A percentile compares a stretch with the other conserved stretches of the same genome.
Evolutionary conservation across 2,329 filamentous ascomycete species (phyloP).

Genomic region (Stemphylium beticola): DNA sequence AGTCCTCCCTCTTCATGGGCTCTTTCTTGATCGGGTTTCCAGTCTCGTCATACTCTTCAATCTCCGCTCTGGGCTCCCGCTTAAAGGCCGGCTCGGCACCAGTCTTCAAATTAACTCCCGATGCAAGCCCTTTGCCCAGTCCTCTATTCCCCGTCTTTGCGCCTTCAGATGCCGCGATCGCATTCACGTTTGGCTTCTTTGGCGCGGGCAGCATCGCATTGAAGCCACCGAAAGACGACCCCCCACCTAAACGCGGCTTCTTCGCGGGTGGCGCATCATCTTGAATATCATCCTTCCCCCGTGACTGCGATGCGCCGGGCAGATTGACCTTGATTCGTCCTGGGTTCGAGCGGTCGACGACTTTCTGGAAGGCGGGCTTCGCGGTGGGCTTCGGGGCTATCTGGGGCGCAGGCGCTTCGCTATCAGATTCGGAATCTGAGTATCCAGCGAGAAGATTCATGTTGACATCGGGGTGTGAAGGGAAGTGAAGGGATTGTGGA

Average conservation of each 20-base stretch:
- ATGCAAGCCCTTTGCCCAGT: conserved; percentile 51
- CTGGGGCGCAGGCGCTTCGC: conserved; percentile 55
- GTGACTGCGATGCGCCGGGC: conserved; percentile 59
- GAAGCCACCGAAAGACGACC: conserved; percentile 77
- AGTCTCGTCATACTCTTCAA: conserved; percentile 45
- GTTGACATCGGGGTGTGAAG: conserved; percentile 20
- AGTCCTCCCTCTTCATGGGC: conserved; percentile 40
- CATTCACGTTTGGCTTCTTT: conserved; percentile 60
- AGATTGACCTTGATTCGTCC: conserved; percentile 85
- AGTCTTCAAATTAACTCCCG: conserved; percentile 78
- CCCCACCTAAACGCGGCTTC: conserved; percentile 66
- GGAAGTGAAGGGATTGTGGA: conserved; percentile 1
- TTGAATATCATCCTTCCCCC: conserved; percentile 50
- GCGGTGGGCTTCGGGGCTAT: conserved; percentile 50
- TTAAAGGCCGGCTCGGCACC: conserved; percentile 83
- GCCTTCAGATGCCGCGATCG: conserved; percentile 30
- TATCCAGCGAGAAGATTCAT: conserved; percentile 81
- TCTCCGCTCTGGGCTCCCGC: conserved; percentile 59
- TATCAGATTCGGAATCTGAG: conserved; percentile 77
- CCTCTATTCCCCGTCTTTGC: conserved; percentile 41
- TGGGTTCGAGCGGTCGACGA: conserved; percentile 80
- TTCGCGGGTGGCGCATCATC: conserved; percentile 66
- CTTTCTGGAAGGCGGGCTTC: conserved; percentile 74
- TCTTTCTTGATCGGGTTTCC: conserved; percentile 40
- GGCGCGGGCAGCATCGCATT: conserved; percentile 86